Conservation (phyloP, 768 basidiomycete species). For the Tricholoma hemisulphureum region DNA sequence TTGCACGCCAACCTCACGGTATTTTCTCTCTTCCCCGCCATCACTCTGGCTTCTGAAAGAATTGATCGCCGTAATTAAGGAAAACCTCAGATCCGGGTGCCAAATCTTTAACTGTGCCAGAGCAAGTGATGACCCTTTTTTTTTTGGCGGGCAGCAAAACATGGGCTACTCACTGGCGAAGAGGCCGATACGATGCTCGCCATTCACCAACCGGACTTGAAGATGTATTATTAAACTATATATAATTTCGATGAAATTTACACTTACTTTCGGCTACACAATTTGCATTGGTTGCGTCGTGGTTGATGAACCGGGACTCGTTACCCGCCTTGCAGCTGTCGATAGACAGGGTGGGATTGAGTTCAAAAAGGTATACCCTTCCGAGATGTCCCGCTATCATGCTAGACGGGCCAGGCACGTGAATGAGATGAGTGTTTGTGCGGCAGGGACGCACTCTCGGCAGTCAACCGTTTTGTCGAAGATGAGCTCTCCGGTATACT, state of each 20-base stretch:
- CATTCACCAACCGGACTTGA: conserved; percentile 58
- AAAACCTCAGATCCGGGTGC: conserved; percentile 48
- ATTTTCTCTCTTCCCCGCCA: neutral
- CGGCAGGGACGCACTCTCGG: conserved; percentile 43
- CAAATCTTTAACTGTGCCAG: conserved; percentile 37
- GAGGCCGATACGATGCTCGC: conserved; percentile 66
- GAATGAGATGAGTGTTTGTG: neutral
- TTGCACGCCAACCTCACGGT: neutral
- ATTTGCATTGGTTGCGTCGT: conserved; percentile 42
- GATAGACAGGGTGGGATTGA: conserved; percentile 47
- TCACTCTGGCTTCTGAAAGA: conserved; percentile 31
- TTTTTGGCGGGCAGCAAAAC: neutral
- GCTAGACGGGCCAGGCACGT: conserved; percentile 25
- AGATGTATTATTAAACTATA: neutral
- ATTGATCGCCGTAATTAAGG: conserved; percentile 56
- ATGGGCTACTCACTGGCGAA: conserved; percentile 46
- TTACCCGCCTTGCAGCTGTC: conserved; percentile 61
- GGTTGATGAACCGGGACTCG: conserved; percentile 68
- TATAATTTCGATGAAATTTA: neutral
- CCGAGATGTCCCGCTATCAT: conserved; percentile 44
- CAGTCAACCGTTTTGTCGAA: conserved; percentile 46
- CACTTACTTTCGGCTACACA: conserved; percentile 45
- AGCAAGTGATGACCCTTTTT: conserved; percentile 1
- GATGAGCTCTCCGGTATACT: conserved; percentile 67
- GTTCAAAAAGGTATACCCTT: conserved; percentile 61